A percentile compares a stretch with the other conserved stretches of the same genome.
Evolutionary conservation across 2,329 filamentous ascomycete species (phyloP).

Genomic region (Ustulina deusta): DNA sequence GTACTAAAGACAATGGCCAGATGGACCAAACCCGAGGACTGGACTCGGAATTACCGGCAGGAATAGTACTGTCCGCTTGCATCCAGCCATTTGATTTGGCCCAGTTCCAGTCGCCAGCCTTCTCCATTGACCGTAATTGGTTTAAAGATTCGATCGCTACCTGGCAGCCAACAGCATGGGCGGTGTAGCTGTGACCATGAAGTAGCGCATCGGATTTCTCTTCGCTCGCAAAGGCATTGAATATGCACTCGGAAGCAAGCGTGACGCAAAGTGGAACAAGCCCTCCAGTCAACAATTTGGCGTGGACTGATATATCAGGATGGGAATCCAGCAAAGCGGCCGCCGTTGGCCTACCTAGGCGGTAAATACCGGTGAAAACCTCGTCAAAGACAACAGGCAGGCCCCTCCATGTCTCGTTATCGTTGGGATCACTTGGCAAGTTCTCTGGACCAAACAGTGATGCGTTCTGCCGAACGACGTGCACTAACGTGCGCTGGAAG

Average conservation of each 20-base stretch:
- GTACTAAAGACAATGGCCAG: constrained; percentile 74
- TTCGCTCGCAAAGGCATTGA: constrained; percentile 74
- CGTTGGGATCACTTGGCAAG: background rate
- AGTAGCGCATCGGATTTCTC: constrained; percentile 84
- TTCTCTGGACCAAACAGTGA: constrained; percentile 62
- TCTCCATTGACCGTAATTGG: constrained; percentile 70
- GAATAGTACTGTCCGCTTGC: constrained; percentile 5
- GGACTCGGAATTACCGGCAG: background rate
- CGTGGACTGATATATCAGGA: constrained; percentile 83
- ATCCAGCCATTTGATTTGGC: constrained; percentile 62
- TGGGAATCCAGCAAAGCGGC: constrained; percentile 76
- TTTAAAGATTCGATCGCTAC: constrained; percentile 77
- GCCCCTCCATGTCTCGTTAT: constrained; percentile 70
- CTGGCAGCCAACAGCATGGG: constrained; percentile 83
- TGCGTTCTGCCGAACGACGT: constrained; percentile 71
- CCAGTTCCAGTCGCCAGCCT: constrained; percentile 65
- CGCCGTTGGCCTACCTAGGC: constrained; percentile 78
- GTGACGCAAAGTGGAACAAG: constrained; percentile 82
- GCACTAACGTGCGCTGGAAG: constrained; percentile 79
- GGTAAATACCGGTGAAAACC: constrained; percentile 87
- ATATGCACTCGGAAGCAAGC: constrained; percentile 78
- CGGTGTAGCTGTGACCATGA: constrained; percentile 89
- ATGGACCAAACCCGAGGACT: constrained; percentile 69
- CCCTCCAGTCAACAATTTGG: constrained; percentile 86
- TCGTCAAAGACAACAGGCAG: constrained; percentile 87